Percentiles rank a stretch among this genome's conserved stretches.
phyloP scores from a whole-genome alignment of 805 yeast species.

The Spathaspora hagerdaliae region DNA sequence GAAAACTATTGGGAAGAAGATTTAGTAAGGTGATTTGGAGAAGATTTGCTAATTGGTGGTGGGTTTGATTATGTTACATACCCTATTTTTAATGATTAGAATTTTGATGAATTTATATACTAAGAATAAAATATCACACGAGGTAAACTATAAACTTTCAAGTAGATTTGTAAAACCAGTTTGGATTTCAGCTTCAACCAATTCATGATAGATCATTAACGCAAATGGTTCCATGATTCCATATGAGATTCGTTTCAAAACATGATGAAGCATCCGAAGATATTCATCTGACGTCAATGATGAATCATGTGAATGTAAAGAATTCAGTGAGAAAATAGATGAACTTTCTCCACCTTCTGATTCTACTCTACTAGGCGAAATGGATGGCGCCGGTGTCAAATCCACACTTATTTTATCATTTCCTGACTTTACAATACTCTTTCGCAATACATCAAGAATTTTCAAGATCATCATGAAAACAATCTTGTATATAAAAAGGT shows the following conservation, averaged over 20 bases:
- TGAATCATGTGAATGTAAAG: constrained; percentile 19
- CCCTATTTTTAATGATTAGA: too few relatives aligned
- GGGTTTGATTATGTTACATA: neutral
- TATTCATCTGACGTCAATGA: constrained; percentile 30
- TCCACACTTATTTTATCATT: neutral
- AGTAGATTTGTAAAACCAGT: constrained; percentile 28
- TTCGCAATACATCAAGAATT: constrained; percentile 22
- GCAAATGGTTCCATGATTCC: constrained; percentile 39
- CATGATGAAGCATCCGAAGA: constrained; percentile 18
- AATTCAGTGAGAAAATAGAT: constrained; percentile 33
- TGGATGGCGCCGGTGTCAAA: neutral
- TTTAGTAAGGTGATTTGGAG: constrained; percentile 44
- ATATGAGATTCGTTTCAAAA: constrained; percentile 22
- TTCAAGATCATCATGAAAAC: constrained; percentile 25
- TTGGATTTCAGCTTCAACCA: constrained; percentile 28
- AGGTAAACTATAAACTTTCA: constrained; percentile 3
- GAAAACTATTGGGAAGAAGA: constrained; percentile 64
- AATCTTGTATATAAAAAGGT: constrained; percentile 33
- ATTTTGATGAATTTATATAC: too few relatives aligned
- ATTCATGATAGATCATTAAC: constrained; percentile 21
- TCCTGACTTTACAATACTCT: constrained; percentile 14
- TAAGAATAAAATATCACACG: too few relatives aligned
- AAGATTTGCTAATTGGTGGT: constrained; percentile 31
- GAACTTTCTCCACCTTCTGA: constrained; percentile 20
- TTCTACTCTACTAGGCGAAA: constrained; percentile 3